These are phyloP conservation scores for Trypanosoma caninum DNA, from an alignment of 208 protist species.

Conservation along the genomic window DNA sequence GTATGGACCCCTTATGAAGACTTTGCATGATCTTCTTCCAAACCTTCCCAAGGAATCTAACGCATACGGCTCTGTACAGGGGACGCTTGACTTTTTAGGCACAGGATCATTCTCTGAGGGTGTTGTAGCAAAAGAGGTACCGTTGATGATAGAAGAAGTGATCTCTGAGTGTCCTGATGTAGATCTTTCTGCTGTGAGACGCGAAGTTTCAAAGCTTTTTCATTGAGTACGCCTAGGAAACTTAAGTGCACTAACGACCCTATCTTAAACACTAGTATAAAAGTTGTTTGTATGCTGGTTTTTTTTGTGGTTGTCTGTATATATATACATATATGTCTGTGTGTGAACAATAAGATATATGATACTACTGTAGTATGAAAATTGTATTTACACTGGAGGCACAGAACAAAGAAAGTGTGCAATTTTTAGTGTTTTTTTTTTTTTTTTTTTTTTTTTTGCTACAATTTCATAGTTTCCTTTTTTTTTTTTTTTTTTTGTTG, in stretches of 20 bases:
- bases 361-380: too few relatives aligned
- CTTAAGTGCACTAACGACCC: too few relatives aligned
- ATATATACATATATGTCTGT: too few relatives aligned
- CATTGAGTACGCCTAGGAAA: background rate
- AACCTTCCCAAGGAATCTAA: constrained; percentile 36
- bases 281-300: too few relatives aligned
- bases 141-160: constrained; percentile 53
- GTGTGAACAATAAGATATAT: too few relatives aligned
- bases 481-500: constrained; percentile 3
- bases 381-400: background rate
- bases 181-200: constrained; percentile 20
- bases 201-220: constrained; percentile 17
- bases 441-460: constrained; percentile 9
- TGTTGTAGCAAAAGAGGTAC: constrained; percentile 56
- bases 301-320: too few relatives aligned
- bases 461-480: background rate
- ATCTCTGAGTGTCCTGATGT: constrained; percentile 42
- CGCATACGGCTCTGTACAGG: constrained; percentile 49
- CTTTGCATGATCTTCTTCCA: constrained; percentile 36
- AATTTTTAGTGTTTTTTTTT: constrained; percentile 19
- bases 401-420: constrained; percentile 13
- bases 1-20: constrained; percentile 29
- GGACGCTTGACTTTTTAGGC: constrained; percentile 58
- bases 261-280: too few relatives aligned
- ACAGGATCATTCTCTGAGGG: constrained; percentile 39